Evolutionary conservation across 352 stramenopile species (phyloP).

Genomic region (Globisporangium canariense): DNA sequence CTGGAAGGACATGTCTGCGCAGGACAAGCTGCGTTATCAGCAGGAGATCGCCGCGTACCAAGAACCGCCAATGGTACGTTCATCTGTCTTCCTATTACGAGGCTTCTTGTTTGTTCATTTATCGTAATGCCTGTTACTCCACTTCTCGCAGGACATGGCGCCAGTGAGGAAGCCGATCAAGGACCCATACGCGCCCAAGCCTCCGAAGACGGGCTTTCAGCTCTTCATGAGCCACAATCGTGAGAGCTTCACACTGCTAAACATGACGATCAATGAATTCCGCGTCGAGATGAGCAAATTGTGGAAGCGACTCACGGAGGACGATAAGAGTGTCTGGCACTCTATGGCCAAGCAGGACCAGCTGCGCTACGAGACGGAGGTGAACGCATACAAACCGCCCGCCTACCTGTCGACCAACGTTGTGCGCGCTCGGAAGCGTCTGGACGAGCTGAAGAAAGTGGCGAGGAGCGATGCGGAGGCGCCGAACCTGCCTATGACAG

Average conservation of each 20-base stretch:
- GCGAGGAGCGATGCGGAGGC: constrained; percentile 28
- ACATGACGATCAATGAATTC: constrained; percentile 57
- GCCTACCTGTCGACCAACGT: constrained; percentile 27
- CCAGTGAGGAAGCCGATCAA: constrained; percentile 21
- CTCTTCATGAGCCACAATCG: constrained; percentile 58
- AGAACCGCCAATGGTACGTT: constrained; percentile 18
- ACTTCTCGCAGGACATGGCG: constrained; percentile 6
- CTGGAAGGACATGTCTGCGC: constrained; percentile 44
- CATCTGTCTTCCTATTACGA: too few species aligned
- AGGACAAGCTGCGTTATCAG: constrained; percentile 51
- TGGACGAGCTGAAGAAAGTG: constrained; percentile 37
- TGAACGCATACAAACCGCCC: constrained; percentile 45
- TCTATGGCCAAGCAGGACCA: constrained; percentile 46
- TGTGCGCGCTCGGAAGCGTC: constrained; percentile 21
- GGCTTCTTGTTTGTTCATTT: background rate
- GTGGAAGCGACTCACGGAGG: constrained; percentile 40
- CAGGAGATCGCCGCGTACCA: constrained; percentile 40
- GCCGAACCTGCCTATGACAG: constrained; percentile 36
- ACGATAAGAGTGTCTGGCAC: constrained; percentile 46
- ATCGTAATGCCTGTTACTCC: too few species aligned
- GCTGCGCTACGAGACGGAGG: constrained; percentile 41
- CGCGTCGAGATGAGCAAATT: constrained; percentile 49
- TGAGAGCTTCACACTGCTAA: constrained; percentile 45
- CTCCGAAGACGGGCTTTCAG: constrained; percentile 54
- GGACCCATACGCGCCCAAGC: constrained; percentile 38